Conservation (phyloP, 148 eudicot species). For the Vaccinium vitisidaea region DNA sequence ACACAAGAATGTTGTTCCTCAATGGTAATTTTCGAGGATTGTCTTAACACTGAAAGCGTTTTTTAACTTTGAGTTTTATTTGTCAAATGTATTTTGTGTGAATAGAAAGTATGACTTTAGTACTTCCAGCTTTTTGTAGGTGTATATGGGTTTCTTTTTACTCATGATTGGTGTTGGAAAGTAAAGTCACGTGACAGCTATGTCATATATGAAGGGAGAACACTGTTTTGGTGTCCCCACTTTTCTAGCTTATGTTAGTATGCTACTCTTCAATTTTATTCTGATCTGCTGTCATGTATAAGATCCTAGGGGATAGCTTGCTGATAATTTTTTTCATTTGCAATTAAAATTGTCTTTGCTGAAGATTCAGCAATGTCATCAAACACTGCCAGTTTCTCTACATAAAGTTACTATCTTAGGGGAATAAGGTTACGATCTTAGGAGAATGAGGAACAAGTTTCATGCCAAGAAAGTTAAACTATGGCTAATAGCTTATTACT, state of each 20-base stretch:
- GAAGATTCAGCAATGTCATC: background rate
- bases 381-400: background rate
- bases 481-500: background rate
- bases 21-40: constrained; percentile 49
- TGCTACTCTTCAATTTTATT: background rate
- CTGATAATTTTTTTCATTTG: background rate
- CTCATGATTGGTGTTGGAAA: background rate
- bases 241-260: background rate
- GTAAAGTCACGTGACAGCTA: background rate
- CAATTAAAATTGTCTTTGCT: background rate
- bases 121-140: background rate
- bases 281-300: background rate
- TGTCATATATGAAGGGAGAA: background rate
- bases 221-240: background rate
- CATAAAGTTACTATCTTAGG: background rate
- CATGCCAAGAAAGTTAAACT: background rate
- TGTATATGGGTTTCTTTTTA: background rate
- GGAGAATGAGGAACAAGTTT: background rate
- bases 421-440: background rate
- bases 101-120: background rate
- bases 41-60: background rate
- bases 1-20: constrained; percentile 75
- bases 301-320: background rate
- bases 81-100: background rate
- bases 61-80: background rate